Evolutionary conservation across 345 rosid genomes (phyloP).

Genomic region (Cardamine chenopodiifolia): DNA sequence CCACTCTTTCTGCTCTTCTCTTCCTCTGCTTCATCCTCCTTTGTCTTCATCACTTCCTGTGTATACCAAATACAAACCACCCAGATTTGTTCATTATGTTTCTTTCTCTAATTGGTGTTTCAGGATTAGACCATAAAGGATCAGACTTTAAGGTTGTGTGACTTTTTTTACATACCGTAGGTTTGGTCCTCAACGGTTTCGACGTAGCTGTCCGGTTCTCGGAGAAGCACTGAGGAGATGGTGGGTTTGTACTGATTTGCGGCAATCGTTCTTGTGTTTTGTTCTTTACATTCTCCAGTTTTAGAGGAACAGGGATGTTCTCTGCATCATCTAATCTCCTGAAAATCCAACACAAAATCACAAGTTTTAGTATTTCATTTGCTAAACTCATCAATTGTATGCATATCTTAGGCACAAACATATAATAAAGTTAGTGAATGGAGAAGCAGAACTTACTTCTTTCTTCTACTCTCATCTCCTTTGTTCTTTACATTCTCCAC

Average conservation of each 20-base stretch:
- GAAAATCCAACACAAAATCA: background rate
- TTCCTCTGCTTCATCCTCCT: slow-evolving; percentile 47
- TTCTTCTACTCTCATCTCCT: slow-evolving; percentile 52
- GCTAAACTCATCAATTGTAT: background rate
- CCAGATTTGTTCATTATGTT: background rate
- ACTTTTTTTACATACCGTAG: slow-evolving; percentile 53
- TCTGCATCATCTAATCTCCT: slow-evolving; percentile 54
- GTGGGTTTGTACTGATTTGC: slow-evolving; percentile 87
- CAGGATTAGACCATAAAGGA: background rate
- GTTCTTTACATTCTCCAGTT: slow-evolving; percentile 63
- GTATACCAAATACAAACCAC: background rate
- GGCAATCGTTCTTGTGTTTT: slow-evolving; percentile 59
- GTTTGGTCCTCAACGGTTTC: slow-evolving; percentile 52
- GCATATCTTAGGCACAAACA: background rate
- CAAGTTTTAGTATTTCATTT: background rate
- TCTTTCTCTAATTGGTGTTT: background rate
- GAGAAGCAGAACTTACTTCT: slow-evolving; percentile 50
- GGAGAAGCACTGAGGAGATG: slow-evolving; percentile 97
- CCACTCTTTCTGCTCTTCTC: slow-evolving; percentile 39
- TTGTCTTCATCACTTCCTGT: slow-evolving; percentile 63
- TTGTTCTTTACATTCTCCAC: slow-evolving; percentile 58
- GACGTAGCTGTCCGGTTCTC: slow-evolving; percentile 45
- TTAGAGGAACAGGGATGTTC: slow-evolving; percentile 53
- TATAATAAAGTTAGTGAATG: background rate
- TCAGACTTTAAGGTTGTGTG: background rate